Base-by-base conservation (phyloP, 371 early-diverging fungal species). In the Batkoa obscura region DNA sequence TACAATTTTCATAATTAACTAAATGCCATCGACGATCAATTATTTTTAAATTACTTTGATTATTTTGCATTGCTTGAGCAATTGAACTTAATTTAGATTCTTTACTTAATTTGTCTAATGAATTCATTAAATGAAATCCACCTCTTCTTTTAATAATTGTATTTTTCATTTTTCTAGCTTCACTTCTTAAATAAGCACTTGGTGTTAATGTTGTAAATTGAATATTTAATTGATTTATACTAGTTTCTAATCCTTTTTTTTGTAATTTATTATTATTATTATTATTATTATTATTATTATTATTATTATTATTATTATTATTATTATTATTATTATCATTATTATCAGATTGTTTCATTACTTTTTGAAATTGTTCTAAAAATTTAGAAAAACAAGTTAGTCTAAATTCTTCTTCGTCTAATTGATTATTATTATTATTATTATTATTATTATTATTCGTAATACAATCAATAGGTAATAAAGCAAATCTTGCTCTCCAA, bases 21-120 rank as follows among this genome's bases (percentile, higher is more conserved):
- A 84, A 77, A 66, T 94, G 94, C 98, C 98, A 97, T 15, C 88
- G 75, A 15, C 88, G 70, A 61, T 92, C 86, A 62, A 74, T 73
- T 33, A 91, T 74, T 31, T 72, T 64, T 37, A 92, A 56, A 0
- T 94, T 92, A 0, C 67, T 68, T 15, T 65, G 59, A 0, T 82
- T 78, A 58, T 86, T 76, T 58, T 84, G 83, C 72, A 96, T 75
- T 0, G 84, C 80, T 2, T 60, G 51, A 0, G 86, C 83, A 57
- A 95, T 81, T n/a, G 68, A 68, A 23, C 69, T 68, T 23, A 75
- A 65, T 53, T 72, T 79, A 17, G 72, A 68, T 10, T 74, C 76
- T 31, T 64, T 66, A 17, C 60, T 60, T 52, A 45, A 59, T 59
- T 42, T 64, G 61, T n/a, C 66, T n/a, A n/a, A n/a, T n/a, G n/a